Conservation (phyloP, 805 yeast genomes). For the Candida nitratophila region DNA sequence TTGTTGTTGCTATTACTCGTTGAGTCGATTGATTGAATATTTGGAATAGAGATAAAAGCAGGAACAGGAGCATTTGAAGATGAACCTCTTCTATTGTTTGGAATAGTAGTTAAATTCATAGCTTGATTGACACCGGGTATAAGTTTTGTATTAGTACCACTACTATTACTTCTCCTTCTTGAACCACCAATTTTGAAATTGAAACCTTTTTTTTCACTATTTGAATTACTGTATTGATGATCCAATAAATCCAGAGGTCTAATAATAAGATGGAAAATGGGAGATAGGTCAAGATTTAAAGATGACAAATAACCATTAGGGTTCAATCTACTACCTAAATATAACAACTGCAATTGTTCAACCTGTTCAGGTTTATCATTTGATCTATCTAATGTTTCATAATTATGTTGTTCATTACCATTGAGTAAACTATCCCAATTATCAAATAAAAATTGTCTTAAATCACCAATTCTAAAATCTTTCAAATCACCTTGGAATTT, state of each 20-base stretch:
- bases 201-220: slow-evolving; percentile 12
- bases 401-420: background rate
- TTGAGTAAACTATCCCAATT: slow-evolving; percentile 16
- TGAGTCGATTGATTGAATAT: background rate
- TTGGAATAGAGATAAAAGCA: slow-evolving; percentile 5
- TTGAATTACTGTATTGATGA: background rate
- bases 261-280: slow-evolving; percentile 22
- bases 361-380: slow-evolving; percentile 9
- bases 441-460: slow-evolving; percentile 18
- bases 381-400: background rate
- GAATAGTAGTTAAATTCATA: background rate
- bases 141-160: too few species aligned
- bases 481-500: slow-evolving; percentile 6
- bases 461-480: slow-evolving; percentile 19
- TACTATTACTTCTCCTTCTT: slow-evolving; percentile 5
- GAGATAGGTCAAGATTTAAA: slow-evolving; percentile 18
- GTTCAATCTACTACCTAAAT: slow-evolving; percentile 22
- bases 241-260: slow-evolving; percentile 18
- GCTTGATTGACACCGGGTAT: background rate
- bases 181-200: slow-evolving; percentile 12
- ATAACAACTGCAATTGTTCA: slow-evolving; percentile 25
- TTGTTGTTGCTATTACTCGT: too few species aligned
- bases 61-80: slow-evolving; percentile 22
- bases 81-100: slow-evolving; percentile 15
- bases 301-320: slow-evolving; percentile 16